phyloP scores from a whole-genome alignment of 805 yeast genomes.

The Tetrapisispora pingtungensis region DNA sequence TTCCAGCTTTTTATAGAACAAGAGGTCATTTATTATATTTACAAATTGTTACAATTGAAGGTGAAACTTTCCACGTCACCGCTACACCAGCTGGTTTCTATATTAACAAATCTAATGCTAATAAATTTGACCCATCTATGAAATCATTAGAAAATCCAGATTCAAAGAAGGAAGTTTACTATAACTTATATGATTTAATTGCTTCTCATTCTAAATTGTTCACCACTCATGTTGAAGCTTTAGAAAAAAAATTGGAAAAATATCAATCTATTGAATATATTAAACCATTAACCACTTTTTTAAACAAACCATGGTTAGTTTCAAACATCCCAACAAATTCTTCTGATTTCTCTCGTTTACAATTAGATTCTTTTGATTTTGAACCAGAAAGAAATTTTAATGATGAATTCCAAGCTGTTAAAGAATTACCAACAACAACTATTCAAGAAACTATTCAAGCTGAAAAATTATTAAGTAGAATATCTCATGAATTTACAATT shows the following conservation, averaged over 20 bases:
- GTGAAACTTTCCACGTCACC: slow-evolving; percentile 69
- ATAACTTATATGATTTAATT: slow-evolving; percentile 51
- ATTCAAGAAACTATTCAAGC: slow-evolving; percentile 61
- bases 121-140: slow-evolving; percentile 59
- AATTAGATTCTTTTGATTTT: slow-evolving; percentile 31
- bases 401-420: slow-evolving; percentile 76
- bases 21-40: slow-evolving; percentile 78
- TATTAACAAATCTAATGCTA: slow-evolving; percentile 57
- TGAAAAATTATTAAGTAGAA: slow-evolving; percentile 64
- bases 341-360: slow-evolving; percentile 56
- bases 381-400: slow-evolving; percentile 64
- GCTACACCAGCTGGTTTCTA: slow-evolving; percentile 72
- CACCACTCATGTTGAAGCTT: slow-evolving; percentile 39
- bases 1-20: slow-evolving; percentile 48
- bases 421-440: slow-evolving; percentile 52
- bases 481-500: slow-evolving; percentile 64
- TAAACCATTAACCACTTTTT: slow-evolving; percentile 49
- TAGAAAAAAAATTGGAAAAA: slow-evolving; percentile 36
- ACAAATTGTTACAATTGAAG: slow-evolving; percentile 67
- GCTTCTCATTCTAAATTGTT: slow-evolving; percentile 58
- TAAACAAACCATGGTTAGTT: slow-evolving; percentile 69
- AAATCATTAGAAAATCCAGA: slow-evolving; percentile 20
- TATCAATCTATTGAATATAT: slow-evolving; percentile 46
- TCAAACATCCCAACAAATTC: slow-evolving; percentile 21
- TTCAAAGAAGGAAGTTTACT: slow-evolving; percentile 17